Base-by-base conservation (phyloP, 106 monocot species). In the Narthecium ossifragum region DNA sequence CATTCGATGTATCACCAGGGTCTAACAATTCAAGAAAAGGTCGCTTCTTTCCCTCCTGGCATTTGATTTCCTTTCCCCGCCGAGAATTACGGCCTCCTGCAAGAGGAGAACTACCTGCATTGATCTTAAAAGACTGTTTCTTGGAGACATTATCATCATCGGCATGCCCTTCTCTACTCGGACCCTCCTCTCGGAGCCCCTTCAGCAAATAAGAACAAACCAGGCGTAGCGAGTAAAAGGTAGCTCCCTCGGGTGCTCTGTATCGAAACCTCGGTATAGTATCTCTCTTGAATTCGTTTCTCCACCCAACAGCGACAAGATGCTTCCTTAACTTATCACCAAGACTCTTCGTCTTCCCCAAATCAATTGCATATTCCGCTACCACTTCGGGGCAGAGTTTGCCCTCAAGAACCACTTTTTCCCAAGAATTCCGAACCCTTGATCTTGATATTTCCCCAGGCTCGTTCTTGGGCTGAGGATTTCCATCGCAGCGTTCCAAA, bases 251-350 rank as follows among this genome's bases (percentile, higher is more conserved):
- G 18, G 84, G 79, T 66, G 75, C 55, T 29, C 6, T 8, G 28
- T 55, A 85, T 22, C 61, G 59, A 50, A 64, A 25, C 56, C 62
- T 84, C 36, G 15, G 12, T 6, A 36, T 3, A 18, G 5, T 46
- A 57, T 31, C 59, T 55, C 8, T 50, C 68, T 23, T 84, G 13
- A 10, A 12, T 61, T 75, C 62, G 21, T 76, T 58, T 24, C 40
- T 76, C 84, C 84, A 85, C 2, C 84, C 79, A 34, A 79, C n/a
- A 63, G 66, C 61, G 12, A 56, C 25, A 66, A 85, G 73, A 67
- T 85, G 85, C 53, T 66, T 70, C 68, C 50, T 75, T 22, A 25
- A 33, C 62, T 66, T 66, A 57, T 2, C 33, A 23, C 53, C 33
- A 52, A 40, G 53, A n/a, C n/a, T n/a, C n/a, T n/a, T n/a, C n/a